A percentile compares a stretch with the other conserved stretches of the same genome.
These are phyloP conservation scores for Vigna reflexopilosa DNA, from an alignment of 306 rosid genomes.

Conservation along the genomic window DNA sequence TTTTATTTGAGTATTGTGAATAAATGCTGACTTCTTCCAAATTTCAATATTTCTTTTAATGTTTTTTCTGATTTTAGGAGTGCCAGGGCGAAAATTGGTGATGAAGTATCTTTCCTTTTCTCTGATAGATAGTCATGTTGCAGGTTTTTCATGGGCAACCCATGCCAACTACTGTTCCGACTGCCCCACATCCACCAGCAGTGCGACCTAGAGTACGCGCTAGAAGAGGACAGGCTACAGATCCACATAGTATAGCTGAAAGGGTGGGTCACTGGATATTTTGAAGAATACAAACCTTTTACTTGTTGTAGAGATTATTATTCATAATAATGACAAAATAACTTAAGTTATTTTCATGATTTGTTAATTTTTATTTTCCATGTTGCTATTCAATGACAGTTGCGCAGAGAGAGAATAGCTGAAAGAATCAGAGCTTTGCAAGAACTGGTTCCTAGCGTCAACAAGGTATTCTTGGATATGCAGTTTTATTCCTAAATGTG, in stretches of 20 bases:
- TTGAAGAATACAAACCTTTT: slow-evolving; percentile 17
- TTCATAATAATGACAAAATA: slow-evolving; percentile 15
- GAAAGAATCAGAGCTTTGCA: slow-evolving; percentile 98
- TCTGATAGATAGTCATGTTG: slow-evolving; percentile 35
- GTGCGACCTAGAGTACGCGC: slow-evolving; percentile 99
- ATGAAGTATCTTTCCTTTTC: slow-evolving; percentile 1
- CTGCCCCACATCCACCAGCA: slow-evolving; percentile 84
- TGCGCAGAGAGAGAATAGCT: slow-evolving; percentile 98
- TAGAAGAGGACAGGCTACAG: slow-evolving; percentile 98
- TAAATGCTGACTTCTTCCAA: slow-evolving; percentile 18
- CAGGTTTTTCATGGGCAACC: slow-evolving; percentile 90
- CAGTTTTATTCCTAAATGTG: slow-evolving; percentile 20
- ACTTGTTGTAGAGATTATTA: slow-evolving; percentile 26
- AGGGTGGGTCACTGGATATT: slow-evolving; percentile 64
- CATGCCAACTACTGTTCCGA: slow-evolving; percentile 62
- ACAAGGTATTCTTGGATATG: slow-evolving; percentile 65
- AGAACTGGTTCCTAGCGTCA: slow-evolving; percentile 95
- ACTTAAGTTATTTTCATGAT: slow-evolving; percentile 11
- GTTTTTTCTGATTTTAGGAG: neutral
- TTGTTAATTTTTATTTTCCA: slow-evolving; percentile 1
- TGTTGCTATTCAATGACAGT: slow-evolving; percentile 55
- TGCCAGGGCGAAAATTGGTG: neutral
- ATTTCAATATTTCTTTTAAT: neutral
- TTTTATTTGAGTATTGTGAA: slow-evolving; percentile 13
- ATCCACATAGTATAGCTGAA: slow-evolving; percentile 99